Conservation (phyloP, 164 flowering plant species). For the Sextonia rubra region DNA sequence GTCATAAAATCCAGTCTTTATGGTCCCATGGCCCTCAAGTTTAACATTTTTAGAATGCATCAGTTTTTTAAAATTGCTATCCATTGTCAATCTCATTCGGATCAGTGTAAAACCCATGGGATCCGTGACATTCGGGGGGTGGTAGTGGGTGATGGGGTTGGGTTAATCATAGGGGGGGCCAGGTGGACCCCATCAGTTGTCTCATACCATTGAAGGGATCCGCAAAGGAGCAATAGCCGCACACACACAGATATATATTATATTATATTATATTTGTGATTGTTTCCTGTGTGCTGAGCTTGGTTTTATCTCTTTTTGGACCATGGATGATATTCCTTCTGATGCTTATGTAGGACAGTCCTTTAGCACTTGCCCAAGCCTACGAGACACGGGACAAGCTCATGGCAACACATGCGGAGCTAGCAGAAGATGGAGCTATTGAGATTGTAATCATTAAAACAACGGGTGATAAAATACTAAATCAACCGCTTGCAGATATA, state of each 20-base stretch:
- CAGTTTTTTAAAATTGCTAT: no score
- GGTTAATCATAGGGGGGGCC: no score
- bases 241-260: no score
- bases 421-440: conserved; percentile 90
- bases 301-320: conserved; percentile 3
- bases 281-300: neutral
- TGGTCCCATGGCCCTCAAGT: conserved; percentile 19
- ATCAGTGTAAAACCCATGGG: no score
- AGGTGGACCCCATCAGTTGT: no score
- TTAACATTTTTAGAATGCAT: no score
- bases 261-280: neutral
- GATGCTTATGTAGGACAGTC: conserved; percentile 66
- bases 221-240: no score
- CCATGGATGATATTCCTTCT: conserved; percentile 21
- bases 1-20: conserved; percentile 94
- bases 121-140: no score
- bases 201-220: no score
- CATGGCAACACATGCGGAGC: conserved; percentile 64
- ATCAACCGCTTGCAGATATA: conserved; percentile 93
- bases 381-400: conserved; percentile 83
- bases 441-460: conserved; percentile 86
- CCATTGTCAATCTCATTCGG: no score
- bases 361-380: conserved; percentile 97
- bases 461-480: conserved; percentile 85
- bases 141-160: no score